Base-by-base conservation (phyloP, 495 filamentous ascomycete genomes). In the Neurospora sp. region DNA sequence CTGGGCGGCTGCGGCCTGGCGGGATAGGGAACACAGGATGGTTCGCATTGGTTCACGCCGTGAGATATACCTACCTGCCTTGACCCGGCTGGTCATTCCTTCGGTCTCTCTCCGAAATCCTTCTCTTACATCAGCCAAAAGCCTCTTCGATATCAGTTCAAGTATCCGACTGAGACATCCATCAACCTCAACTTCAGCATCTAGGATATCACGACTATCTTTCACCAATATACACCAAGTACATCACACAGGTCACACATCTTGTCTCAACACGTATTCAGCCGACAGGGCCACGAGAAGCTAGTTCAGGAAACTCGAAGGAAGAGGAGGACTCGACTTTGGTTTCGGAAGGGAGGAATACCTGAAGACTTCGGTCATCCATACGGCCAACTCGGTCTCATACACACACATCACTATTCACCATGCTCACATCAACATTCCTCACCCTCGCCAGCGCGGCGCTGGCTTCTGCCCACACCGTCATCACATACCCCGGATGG, bases 401-500 rank as follows among this genome's bases (percentile, higher is more conserved):
- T 44, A 75, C 31, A 70, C 37, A 62, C 5, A 73, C 37, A 31
- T 11, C 79, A 80, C 74, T 1, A 86, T 85, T 83, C 73, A 81
- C 75, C 1, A 86, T 86, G 85, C 73, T 83, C 72, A 83, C 84
- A 70, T 84, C 86, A 83, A 81, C 86, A 77, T 80, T 84, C 77
- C 83, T 88, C 82, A 79, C 83, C 40, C 72, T 87, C 72, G 78
- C 85, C 75, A 78, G 87, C 70, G 82, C 84, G 72, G 81, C 86
- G 62, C 77, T 91, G 76, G 89, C 86, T 39, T 84, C 89, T 23
- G 92, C 96, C 62, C 96, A 99, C 81, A 96, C 89, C 16, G 85
- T 97, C 79, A 92, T 98, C 83, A 91, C 91, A 74, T 99, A 98
- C 78, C 96, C 96, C 1, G 93, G 92, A 77, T 97, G 93, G 90